A percentile compares a stretch with the other conserved stretches of the same genome.
Evolutionary conservation across 208 protist species (phyloP).

Genomic region (Leishmania lainsoni): DNA sequence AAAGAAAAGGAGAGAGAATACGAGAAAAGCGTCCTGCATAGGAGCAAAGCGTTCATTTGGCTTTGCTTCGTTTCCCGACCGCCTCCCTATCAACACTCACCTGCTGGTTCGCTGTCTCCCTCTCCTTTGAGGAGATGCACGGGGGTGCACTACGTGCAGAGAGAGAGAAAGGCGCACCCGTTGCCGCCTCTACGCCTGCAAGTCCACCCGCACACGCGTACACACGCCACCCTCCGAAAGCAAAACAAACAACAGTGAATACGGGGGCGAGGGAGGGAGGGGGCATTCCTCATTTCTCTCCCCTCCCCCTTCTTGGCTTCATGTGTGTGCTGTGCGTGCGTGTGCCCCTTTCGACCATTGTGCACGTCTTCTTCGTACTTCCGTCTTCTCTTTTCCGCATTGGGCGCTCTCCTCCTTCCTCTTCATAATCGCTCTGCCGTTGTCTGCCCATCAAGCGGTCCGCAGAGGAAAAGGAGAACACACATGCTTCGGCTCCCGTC

Average conservation of each 20-base stretch:
- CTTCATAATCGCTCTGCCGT: not conserved
- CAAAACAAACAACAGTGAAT: too few relatives aligned
- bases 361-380: not conserved
- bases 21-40: not conserved
- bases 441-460: not conserved
- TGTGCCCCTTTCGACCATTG: not conserved
- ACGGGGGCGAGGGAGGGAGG: too few relatives aligned
- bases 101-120: too few relatives aligned
- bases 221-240: too few relatives aligned
- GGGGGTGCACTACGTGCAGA: too few relatives aligned
- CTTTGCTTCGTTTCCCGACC: too few relatives aligned
- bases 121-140: too few relatives aligned
- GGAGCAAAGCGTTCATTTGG: not conserved
- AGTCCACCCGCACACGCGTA: not conserved
- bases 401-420: not conserved
- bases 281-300: not conserved
- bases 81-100: too few relatives aligned
- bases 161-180: too few relatives aligned
- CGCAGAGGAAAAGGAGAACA: not conserved
- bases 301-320: not conserved
- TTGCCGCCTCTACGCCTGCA: too few relatives aligned
- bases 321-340: too few relatives aligned
- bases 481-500: not conserved
- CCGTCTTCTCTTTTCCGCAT: not conserved
- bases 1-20: not conserved